Evolutionary conservation across 495 filamentous ascomycete genomes (phyloP).

Genomic region (Neurospora tetraspora): DNA sequence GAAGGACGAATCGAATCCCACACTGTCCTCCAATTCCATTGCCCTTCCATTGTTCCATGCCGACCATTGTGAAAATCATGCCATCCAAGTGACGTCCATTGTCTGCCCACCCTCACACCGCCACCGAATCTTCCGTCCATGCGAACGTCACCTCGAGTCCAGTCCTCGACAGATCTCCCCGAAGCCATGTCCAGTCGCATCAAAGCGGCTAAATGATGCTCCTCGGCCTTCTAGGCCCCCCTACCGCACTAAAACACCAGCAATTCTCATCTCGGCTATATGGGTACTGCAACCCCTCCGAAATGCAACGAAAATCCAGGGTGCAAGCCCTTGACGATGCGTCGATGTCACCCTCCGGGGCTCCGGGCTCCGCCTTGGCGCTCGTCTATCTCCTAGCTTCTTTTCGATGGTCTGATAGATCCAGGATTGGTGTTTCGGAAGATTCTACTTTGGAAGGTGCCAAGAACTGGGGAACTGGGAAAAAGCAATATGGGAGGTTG

Average conservation of each 20-base stretch:
- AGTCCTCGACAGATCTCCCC: neutral
- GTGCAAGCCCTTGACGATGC: neutral
- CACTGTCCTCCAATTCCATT: neutral
- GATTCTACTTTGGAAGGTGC: neutral
- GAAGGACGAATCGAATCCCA: neutral
- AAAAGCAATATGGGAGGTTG: neutral
- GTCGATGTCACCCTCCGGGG: neutral
- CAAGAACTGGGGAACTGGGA: neutral
- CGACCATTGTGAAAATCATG: neutral
- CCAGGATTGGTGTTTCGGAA: neutral
- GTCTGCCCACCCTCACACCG: neutral
- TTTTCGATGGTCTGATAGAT: neutral
- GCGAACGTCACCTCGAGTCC: neutral
- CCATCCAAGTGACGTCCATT: neutral
- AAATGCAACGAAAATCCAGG: neutral
- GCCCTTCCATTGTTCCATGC: neutral
- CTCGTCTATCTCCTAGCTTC: neutral
- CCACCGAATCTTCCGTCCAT: neutral
- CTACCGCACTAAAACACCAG: neutral
- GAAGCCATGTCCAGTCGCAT: neutral
- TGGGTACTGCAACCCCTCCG: neutral
- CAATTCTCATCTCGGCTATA: neutral
- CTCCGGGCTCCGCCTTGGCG: neutral
- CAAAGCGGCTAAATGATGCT: neutral
- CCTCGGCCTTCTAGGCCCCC: neutral